Conservation (phyloP, 2,329 filamentous ascomycete genomes). For the Trichoderma afroharzianum region DNA sequence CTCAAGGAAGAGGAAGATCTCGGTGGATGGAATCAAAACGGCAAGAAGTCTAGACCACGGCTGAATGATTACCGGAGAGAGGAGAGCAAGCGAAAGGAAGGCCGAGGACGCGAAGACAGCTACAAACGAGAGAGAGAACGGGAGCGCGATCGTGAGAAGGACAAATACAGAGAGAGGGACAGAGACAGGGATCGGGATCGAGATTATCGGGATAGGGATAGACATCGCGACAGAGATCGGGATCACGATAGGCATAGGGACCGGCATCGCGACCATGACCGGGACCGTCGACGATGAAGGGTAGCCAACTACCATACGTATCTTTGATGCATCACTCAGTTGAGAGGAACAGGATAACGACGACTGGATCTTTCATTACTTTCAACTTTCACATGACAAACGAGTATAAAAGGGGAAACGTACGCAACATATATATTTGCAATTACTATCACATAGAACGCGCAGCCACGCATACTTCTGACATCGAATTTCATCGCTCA, state of each 20-base stretch:
- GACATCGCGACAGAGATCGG: slow-evolving; percentile 20
- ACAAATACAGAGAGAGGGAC: slow-evolving; percentile 30
- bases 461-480: not conserved
- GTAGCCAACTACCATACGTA: not conserved
- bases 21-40: slow-evolving; percentile 74
- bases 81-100: slow-evolving; percentile 43
- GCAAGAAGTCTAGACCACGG: slow-evolving; percentile 47
- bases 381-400: not conserved
- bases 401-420: not conserved
- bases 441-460: not conserved
- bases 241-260: slow-evolving; percentile 7
- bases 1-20: slow-evolving; percentile 69
- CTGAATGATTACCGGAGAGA: slow-evolving; percentile 49
- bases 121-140: slow-evolving; percentile 47
- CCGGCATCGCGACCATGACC: slow-evolving; percentile 15
- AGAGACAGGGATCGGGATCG: slow-evolving; percentile 14
- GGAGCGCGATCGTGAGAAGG: slow-evolving; percentile 39
- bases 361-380: not conserved
- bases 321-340: not conserved
- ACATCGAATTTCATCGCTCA: not conserved
- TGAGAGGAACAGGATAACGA: not conserved
- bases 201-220: not conserved
- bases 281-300: slow-evolving; percentile 20
- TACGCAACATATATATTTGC: not conserved
- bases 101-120: slow-evolving; percentile 39